These are phyloP conservation scores for Tylopilus cervinicoccineus DNA, from an alignment of 768 basidiomycete genomes.

Conservation along the genomic window DNA sequence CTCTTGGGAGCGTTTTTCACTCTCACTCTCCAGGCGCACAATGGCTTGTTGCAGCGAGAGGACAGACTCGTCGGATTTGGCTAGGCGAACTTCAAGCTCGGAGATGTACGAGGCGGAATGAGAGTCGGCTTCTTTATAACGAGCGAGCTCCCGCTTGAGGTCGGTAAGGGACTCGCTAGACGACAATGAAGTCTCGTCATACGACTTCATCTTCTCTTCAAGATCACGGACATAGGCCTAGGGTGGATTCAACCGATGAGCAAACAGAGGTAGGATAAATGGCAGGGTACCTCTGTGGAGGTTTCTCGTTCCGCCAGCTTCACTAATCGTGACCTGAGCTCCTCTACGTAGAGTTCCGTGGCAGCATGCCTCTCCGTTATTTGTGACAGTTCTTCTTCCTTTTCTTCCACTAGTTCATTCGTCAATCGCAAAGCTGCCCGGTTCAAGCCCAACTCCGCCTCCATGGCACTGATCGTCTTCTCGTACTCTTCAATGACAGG, in stretches of 20 bases:
- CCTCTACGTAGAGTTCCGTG: conserved; percentile 84
- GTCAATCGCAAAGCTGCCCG: conserved; percentile 84
- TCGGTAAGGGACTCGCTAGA: conserved; percentile 80
- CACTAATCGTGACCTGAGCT: conserved; percentile 71
- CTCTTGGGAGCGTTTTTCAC: conserved; percentile 68
- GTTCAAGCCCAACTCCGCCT: conserved; percentile 86
- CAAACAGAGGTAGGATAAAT: background rate
- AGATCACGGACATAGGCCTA: conserved; percentile 92
- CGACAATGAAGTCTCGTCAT: conserved; percentile 72
- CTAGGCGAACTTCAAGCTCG: conserved; percentile 80
- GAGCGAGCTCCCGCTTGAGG: conserved; percentile 76
- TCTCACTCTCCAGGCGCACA: conserved; percentile 72
- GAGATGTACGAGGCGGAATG: conserved; percentile 75
- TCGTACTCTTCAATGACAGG: conserved; percentile 99
- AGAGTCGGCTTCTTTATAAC: conserved; percentile 71
- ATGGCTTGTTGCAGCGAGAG: conserved; percentile 65
- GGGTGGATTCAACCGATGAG: background rate
- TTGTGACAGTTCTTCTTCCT: conserved; percentile 71
- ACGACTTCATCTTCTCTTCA: conserved; percentile 85
- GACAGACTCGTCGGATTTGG: conserved; percentile 75
- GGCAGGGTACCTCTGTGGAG: conserved; percentile 74
- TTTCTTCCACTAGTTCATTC: conserved; percentile 90
- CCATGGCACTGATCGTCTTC: conserved; percentile 92
- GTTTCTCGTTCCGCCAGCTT: conserved; percentile 87
- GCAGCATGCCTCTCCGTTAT: conserved; percentile 68